These are phyloP conservation scores for Colletotrichum sp. DNA, from an alignment of 2,329 filamentous ascomycete genomes.

Conservation along the genomic window DNA sequence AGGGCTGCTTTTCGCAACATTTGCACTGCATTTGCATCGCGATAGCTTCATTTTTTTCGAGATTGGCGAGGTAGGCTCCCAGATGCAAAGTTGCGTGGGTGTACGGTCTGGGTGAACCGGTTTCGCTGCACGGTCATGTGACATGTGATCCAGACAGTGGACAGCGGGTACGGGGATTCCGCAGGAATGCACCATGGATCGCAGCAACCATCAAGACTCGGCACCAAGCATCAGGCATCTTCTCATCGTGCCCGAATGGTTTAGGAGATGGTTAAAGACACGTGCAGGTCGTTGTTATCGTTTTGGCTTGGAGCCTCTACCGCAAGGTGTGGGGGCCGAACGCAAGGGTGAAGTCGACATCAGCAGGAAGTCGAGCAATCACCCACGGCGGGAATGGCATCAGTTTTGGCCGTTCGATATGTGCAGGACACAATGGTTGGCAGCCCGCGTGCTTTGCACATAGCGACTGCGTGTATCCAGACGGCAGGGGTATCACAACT, in stretches of 20 bases:
- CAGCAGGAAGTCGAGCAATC: neutral
- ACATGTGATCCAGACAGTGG: neutral
- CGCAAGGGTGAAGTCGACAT: neutral
- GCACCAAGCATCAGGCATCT: neutral
- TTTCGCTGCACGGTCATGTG: conserved; percentile 8
- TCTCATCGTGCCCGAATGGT: neutral
- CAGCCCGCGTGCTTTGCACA: neutral
- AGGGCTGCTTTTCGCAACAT: neutral
- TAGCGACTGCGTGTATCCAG: neutral
- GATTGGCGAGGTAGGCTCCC: neutral
- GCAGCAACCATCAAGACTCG: neutral
- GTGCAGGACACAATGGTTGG: neutral
- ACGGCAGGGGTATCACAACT: neutral
- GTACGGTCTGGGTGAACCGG: neutral
- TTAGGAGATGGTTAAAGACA: neutral
- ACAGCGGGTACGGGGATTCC: neutral
- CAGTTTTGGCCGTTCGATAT: neutral
- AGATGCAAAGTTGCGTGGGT: conserved; percentile 10
- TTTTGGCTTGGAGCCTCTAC: neutral
- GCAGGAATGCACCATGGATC: conserved; percentile 1
- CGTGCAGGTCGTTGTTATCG: neutral
- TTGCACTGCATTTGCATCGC: neutral
- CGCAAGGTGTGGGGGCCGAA: neutral
- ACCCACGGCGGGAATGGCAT: neutral
- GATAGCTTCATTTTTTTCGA: neutral